These are phyloP conservation scores for Carex pumila DNA, from an alignment of 176 grass and related monocot genomes.

Conservation along the genomic window DNA sequence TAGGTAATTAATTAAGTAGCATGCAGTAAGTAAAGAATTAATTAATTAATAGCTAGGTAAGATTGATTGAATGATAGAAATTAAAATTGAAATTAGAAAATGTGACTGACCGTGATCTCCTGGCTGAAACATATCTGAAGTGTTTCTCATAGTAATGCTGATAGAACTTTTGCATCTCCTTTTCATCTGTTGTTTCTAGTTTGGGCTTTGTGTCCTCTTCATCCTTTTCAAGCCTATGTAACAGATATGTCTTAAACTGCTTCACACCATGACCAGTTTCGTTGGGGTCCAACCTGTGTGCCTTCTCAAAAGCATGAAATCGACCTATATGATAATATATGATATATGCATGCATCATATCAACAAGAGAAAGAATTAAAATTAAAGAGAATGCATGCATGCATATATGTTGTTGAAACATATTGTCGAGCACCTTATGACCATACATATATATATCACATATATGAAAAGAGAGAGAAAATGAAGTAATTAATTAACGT, in stretches of 20 bases:
- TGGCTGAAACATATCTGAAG: conserved; percentile 26
- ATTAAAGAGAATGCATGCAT: no score
- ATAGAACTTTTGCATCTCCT: conserved; percentile 72
- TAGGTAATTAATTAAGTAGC: not conserved
- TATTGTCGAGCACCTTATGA: not conserved
- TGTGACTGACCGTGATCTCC: conserved; percentile 38
- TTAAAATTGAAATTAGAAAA: no score
- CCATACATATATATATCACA: no score
- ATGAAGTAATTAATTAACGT: conserved; percentile 12
- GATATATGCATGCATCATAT: no score
- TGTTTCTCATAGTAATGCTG: conserved; percentile 38
- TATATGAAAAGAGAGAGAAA: not conserved
- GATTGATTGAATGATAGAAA: not conserved
- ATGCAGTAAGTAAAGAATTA: not conserved
- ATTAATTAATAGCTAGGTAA: not conserved
- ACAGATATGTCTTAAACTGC: conserved; percentile 93
- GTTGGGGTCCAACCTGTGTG: conserved; percentile 54
- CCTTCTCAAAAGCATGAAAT: conserved; percentile 84
- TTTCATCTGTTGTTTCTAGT: conserved; percentile 45
- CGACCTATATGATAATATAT: conserved; percentile 47
- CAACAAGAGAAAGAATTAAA: no score
- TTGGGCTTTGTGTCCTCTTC: conserved; percentile 28
- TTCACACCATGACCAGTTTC: conserved; percentile 55
- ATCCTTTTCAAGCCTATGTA: conserved; percentile 89
- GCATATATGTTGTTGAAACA: not conserved